phyloP scores from a whole-genome alignment of 768 basidiomycete species.

The Rickenella mellea region DNA sequence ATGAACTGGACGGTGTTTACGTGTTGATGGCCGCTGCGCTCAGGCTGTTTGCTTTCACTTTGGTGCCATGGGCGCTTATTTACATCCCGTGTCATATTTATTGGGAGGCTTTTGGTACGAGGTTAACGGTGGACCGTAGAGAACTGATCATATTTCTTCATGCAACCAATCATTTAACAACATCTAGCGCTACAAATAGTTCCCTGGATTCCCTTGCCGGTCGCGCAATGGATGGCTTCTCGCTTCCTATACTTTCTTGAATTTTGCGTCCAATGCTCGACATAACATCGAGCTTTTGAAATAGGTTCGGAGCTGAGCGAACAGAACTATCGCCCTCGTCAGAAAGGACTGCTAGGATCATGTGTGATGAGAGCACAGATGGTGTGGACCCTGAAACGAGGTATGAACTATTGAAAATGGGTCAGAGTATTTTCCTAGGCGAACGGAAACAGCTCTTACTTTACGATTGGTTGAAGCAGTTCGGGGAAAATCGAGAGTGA shows the following conservation, averaged over 20 bases:
- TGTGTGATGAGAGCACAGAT: constrained; percentile 44
- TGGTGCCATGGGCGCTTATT: no score
- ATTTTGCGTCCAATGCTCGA: constrained; percentile 65
- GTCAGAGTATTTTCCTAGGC: constrained; percentile 2
- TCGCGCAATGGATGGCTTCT: constrained; percentile 62
- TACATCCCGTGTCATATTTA: no score
- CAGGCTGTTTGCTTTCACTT: no score
- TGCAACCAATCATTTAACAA: no score
- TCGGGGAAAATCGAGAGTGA: constrained; percentile 56
- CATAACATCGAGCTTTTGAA: constrained; percentile 55
- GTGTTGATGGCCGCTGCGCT: no score
- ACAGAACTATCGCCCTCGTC: constrained; percentile 29
- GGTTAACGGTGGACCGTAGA: no score
- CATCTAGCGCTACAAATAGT: constrained; percentile 25
- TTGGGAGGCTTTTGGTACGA: no score
- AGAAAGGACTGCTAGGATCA: constrained; percentile 47
- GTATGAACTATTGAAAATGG: constrained; percentile 33
- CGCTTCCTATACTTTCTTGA: constrained; percentile 55
- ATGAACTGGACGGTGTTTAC: no score
- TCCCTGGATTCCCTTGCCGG: constrained; percentile 82
- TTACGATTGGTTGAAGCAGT: constrained; percentile 53
- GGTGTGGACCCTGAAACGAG: constrained; percentile 62
- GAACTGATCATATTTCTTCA: no score
- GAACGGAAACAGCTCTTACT: constrained; percentile 35
- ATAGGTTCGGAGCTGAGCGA: constrained; percentile 35